Evolutionary conservation across 257 asterid species (phyloP).

Genomic region (Fraxinus excelsior): DNA sequence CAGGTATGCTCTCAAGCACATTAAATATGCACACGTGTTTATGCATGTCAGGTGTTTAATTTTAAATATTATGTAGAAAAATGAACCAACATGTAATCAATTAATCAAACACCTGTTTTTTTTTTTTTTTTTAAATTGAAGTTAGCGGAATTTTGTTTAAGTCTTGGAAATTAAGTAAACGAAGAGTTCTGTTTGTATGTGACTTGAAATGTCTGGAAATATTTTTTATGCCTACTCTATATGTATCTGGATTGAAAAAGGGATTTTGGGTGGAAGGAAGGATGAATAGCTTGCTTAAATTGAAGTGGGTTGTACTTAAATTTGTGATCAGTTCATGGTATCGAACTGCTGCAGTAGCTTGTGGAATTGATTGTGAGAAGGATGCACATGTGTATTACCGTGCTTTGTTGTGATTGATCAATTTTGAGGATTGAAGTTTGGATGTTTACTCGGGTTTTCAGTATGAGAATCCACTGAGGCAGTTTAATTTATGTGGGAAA

Average conservation of each 20-base stretch:
- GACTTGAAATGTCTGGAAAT: constrained; percentile 24
- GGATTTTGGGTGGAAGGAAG: not conserved
- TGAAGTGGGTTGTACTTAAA: not conserved
- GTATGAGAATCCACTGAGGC: constrained; percentile 13
- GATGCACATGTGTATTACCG: not conserved
- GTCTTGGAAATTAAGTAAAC: constrained; percentile 33
- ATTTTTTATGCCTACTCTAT: not conserved
- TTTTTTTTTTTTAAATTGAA: no score
- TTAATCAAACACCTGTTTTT: not conserved
- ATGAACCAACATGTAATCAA: not conserved
- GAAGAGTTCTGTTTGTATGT: constrained; percentile 19
- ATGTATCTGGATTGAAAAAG: not conserved
- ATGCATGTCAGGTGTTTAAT: constrained; percentile 4
- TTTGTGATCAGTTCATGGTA: constrained; percentile 14
- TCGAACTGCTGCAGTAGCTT: constrained; percentile 15
- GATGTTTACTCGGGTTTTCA: constrained; percentile 10
- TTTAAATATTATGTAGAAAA: not conserved
- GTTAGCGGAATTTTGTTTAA: not conserved
- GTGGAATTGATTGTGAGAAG: constrained; percentile 13
- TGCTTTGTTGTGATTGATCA: not conserved
- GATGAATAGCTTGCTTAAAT: not conserved
- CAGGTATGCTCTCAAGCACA: constrained; percentile 23
- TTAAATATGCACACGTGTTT: not conserved
- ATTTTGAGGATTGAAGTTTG: not conserved
- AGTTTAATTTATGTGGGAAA: not conserved